Evolutionary conservation across 208 protist species (phyloP).

Genomic region (Borovskyia barvae): DNA sequence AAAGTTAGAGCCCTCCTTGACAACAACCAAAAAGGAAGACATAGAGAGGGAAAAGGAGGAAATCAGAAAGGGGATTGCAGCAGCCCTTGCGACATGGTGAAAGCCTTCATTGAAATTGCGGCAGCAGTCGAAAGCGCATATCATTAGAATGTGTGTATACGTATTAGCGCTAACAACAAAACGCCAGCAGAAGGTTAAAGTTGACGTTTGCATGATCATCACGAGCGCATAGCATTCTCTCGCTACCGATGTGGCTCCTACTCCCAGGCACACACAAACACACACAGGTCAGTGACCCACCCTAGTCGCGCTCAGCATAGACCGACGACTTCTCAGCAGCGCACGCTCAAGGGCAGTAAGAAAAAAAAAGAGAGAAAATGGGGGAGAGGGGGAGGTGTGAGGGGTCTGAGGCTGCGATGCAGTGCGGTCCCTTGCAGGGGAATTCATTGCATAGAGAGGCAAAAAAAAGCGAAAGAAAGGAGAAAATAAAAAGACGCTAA

Average conservation of each 20-base stretch:
- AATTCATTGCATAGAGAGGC: not conserved
- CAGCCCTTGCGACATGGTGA: no score
- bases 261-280: not conserved
- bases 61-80: no score
- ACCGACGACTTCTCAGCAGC: no score
- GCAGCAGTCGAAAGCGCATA: no score
- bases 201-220: no score
- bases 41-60: no score
- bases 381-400: not conserved
- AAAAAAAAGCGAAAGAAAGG: not conserved
- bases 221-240: no score
- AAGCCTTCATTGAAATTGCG: no score
- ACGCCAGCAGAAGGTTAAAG: conserved; percentile 5
- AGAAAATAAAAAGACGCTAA: no score
- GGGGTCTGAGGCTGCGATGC: no score
- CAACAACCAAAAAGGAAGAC: not conserved
- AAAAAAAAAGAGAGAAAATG: not conserved
- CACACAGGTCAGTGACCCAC: not conserved
- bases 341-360: not conserved
- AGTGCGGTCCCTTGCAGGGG: no score
- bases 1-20: not conserved
- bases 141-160: not conserved
- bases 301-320: not conserved
- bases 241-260: no score
- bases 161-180: not conserved